Conservation (phyloP, 192 early-diverging fungal genomes). For the Linnemannia elongata region DNA sequence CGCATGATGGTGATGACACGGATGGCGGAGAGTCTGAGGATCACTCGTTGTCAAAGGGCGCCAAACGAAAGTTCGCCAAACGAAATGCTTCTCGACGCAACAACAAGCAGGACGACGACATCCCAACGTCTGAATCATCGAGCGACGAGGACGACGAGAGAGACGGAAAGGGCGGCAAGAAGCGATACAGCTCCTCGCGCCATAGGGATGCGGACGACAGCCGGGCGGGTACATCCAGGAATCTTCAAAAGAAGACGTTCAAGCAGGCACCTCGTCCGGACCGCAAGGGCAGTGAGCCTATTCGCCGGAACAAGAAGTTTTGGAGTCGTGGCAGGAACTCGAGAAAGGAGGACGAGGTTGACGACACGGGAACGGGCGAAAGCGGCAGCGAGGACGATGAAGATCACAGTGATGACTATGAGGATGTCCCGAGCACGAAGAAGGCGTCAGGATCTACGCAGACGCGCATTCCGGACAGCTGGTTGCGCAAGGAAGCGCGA, state of each 20-base stretch:
- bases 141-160: not conserved
- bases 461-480: not conserved
- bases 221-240: not conserved
- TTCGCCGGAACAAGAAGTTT: slow-evolving; percentile 34
- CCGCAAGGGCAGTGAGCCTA: not conserved
- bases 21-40: not conserved
- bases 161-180: not conserved
- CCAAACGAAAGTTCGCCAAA: not conserved
- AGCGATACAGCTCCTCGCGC: not conserved
- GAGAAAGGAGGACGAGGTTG: slow-evolving; percentile 42
- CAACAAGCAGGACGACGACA: not conserved
- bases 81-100: not conserved
- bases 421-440: not conserved
- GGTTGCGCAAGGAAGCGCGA: not conserved
- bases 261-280: not conserved
- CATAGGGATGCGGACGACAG: not conserved
- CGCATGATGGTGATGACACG: slow-evolving; percentile 13
- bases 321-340: slow-evolving; percentile 39
- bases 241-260: not conserved
- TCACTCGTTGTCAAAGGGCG: not conserved
- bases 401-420: not conserved
- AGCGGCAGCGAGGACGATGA: slow-evolving; percentile 5
- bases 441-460: not conserved
- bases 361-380: slow-evolving; percentile 14
- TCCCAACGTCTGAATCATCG: not conserved